A percentile compares a stretch with the other conserved stretches of the same genome.
phyloP scores from a whole-genome alignment of 495 filamentous ascomycete genomes.

The Annulohypoxylon stygium region DNA sequence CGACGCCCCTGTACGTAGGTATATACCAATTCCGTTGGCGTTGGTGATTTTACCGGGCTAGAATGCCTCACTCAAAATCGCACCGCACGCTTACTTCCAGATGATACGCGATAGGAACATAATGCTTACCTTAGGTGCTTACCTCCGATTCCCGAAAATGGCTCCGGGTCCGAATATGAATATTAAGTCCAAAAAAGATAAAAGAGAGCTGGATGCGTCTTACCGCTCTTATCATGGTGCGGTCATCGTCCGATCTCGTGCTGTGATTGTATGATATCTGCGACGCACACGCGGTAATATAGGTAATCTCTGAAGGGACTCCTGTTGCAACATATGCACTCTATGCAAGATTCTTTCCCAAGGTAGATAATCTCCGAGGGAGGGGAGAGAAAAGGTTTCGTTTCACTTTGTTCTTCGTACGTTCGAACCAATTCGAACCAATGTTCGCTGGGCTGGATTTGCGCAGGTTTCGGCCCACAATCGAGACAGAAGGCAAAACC shows the following conservation, averaged over 20 bases:
- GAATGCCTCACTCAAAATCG: not conserved
- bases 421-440: conserved; percentile 16
- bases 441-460: not conserved
- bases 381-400: not conserved
- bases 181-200: not conserved
- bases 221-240: conserved; percentile 33
- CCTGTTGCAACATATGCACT: conserved; percentile 13
- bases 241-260: conserved; percentile 36
- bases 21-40: no score
- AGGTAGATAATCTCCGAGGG: not conserved
- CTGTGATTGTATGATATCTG: conserved; percentile 41
- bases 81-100: not conserved
- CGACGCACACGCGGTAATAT: conserved; percentile 24
- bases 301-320: not conserved
- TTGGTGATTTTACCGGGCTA: conserved; percentile 4
- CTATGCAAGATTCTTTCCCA: not conserved
- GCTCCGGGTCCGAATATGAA: not conserved
- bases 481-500: conserved; percentile 45
- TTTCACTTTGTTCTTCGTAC: conserved; percentile 44
- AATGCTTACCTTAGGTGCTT: conserved; percentile 7
- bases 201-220: not conserved
- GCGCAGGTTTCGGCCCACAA: conserved; percentile 28
- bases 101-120: not conserved
- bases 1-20: not conserved
- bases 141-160: not conserved